Conservation (phyloP, 1,284 basidiomycete species). For the Ceratobasidium sp. region DNA sequence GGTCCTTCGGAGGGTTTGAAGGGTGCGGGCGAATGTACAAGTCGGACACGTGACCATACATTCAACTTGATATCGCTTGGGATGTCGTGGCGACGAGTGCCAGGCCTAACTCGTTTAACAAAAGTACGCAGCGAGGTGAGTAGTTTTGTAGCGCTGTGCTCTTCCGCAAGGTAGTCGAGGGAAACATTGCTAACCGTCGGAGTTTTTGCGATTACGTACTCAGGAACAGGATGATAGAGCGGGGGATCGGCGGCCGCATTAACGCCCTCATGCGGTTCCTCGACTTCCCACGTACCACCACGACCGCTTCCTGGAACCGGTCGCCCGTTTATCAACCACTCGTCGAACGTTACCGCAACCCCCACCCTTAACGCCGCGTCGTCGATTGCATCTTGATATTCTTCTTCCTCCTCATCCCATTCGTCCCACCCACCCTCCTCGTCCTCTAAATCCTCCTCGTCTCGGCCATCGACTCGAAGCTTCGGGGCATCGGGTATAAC, state of each 20-base stretch:
- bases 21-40: conserved; percentile 14
- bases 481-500: neutral
- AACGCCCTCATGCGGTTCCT: too few relatives aligned
- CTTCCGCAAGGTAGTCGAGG: neutral
- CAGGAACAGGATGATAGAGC: conserved; percentile 17
- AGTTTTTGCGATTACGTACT: neutral
- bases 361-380: too few relatives aligned
- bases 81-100: neutral
- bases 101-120: neutral
- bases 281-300: too few relatives aligned
- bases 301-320: too few relatives aligned
- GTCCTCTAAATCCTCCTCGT: neutral
- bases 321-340: too few relatives aligned
- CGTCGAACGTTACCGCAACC: too few relatives aligned
- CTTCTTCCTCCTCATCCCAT: too few relatives aligned
- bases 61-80: conserved; percentile 2
- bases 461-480: neutral
- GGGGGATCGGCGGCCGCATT: neutral
- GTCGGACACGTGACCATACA: conserved; percentile 9
- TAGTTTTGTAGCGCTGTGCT: neutral
- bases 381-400: too few relatives aligned
- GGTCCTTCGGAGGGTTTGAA: conserved; percentile 20
- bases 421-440: neutral
- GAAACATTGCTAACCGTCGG: neutral
- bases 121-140: neutral